Conservation (phyloP, 1,284 basidiomycete genomes). For the Ustilago sp. region DNA sequence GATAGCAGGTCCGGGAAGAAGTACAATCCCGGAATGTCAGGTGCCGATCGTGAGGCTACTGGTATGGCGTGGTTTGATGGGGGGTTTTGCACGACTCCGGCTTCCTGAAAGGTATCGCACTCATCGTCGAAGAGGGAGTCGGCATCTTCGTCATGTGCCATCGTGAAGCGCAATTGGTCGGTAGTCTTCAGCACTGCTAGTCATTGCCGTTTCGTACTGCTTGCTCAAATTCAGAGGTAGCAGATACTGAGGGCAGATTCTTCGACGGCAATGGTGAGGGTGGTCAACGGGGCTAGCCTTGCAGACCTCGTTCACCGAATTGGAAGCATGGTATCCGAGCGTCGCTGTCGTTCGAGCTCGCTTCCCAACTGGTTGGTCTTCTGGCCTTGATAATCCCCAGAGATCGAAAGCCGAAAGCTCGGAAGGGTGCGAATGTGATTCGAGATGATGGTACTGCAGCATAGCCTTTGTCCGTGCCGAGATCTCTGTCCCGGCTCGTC, state of each 20-base stretch:
- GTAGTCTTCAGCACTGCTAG: background rate
- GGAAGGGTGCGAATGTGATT: background rate
- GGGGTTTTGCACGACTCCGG: background rate
- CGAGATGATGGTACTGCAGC: background rate
- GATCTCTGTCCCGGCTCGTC: background rate
- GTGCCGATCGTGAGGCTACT: conserved; percentile 19
- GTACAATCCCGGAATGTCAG: conserved; percentile 36
- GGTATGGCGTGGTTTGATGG: background rate
- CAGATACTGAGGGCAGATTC: background rate
- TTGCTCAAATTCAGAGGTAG: background rate
- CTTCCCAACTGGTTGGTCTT: too few species aligned
- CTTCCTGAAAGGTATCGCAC: conserved; percentile 8
- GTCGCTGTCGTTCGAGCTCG: background rate
- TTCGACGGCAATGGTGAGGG: background rate
- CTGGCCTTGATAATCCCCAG: too few species aligned
- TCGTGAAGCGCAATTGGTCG: background rate
- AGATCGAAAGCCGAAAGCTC: background rate
- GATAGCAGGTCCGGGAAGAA: conserved; percentile 36
- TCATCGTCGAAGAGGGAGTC: conserved; percentile 38
- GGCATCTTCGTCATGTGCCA: conserved; percentile 15
- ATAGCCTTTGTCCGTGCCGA: background rate
- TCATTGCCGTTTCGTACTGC: background rate
- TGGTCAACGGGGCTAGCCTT: background rate
- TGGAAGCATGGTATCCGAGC: background rate
- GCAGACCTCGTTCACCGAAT: background rate